Evolutionary conservation across 73 alveolate genomes (phyloP), one percentile per base, ranked within the genome.

Genomic region (Paramecium caudatum): DNA sequence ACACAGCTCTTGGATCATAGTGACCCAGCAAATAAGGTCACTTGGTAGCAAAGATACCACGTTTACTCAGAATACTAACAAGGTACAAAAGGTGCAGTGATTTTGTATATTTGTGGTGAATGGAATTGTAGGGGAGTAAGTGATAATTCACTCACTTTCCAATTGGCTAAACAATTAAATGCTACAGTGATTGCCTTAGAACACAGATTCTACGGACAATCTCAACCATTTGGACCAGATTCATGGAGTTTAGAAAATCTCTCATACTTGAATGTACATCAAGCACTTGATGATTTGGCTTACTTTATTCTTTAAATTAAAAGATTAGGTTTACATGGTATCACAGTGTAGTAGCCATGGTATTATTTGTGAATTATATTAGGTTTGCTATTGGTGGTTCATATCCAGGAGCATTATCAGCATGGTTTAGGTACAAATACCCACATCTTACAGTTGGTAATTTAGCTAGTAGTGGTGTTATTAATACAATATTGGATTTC

Each of bases 351-450:
- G 27, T 83, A 90, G 23, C 96, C 96, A 62, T 84, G 91, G 91
- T 65, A 65, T 36, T n/a, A 30, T 3, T 13, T 4, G 34, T 65
- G 6, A 13, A 32, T 30, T 32, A 8, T 23, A 27, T 33, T 65
- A 65, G 83, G 83, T 27, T 91, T 27, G 49, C 91, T 32, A 46
- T 94, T 41, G 97, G 97, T 23, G 97, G 97, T 5, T 68, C 93
- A 50, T 94, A 94, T 46, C 97, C 97, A 19, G 97, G 97, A 25
- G 97, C 97, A 47, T 92, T 94, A 46, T 84, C 93, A 17, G 95
- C 94, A 17, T 94, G 97, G 97, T 85, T 91, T 50, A 84, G 95
- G 78, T 80, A 85, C 91, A 91, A 94, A 63, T 94, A 82, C 81
- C 97, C 97, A n/a, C 94, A 91, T 46, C 74, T 87, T 17, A 91